Evolutionary conservation across 73 alveolate species (phyloP).

Genomic region (Durusdinium trenchii): DNA sequence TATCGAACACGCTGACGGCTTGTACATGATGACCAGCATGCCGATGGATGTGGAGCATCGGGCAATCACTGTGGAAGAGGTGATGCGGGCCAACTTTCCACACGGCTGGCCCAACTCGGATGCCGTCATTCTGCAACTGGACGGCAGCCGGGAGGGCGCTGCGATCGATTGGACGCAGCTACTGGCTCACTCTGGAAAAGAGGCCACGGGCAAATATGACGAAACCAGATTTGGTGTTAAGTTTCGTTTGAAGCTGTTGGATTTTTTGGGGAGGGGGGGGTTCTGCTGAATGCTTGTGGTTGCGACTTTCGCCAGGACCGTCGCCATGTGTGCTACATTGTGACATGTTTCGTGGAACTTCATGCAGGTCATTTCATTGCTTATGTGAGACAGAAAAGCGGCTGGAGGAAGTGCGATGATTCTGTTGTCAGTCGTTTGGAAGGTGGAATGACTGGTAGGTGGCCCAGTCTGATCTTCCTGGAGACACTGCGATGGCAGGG

Average conservation of each 20-base stretch:
- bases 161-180: neutral
- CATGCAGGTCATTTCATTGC: neutral
- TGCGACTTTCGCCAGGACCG: neutral
- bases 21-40: neutral
- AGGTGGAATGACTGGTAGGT: neutral
- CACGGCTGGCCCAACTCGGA: conserved; percentile 14
- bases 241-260: neutral
- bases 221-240: too few species aligned
- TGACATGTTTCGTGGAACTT: neutral
- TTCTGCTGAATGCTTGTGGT: neutral
- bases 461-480: neutral
- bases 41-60: neutral
- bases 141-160: neutral
- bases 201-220: too few species aligned
- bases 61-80: neutral
- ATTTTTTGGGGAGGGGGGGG: neutral
- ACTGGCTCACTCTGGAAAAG: neutral
- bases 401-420: neutral
- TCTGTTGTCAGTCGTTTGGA: neutral
- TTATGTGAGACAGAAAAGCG: neutral
- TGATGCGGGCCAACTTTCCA: neutral
- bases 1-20: too few species aligned
- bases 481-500: neutral
- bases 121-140: neutral
- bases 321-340: neutral